Conservation (phyloP, 352 stramenopile genomes). For the Sclerospora graminicola region DNA sequence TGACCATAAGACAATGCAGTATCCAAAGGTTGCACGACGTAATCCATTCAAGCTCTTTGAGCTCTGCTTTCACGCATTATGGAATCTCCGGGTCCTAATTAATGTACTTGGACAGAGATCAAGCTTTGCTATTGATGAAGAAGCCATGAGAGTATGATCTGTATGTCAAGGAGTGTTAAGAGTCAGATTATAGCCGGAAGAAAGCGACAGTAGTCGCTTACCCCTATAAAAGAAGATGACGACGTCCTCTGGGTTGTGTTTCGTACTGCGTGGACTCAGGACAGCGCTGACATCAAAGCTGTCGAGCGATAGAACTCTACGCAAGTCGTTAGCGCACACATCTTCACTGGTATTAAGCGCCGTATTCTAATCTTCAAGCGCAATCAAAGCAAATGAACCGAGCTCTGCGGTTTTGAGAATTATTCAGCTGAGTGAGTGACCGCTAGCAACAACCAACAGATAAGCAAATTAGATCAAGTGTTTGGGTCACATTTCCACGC, state of each 20-base stretch:
- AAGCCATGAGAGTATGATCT: conserved; percentile 81
- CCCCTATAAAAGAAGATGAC: conserved; percentile 85
- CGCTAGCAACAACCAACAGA: conserved; percentile 3
- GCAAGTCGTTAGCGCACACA: conserved; percentile 49
- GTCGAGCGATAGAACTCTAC: conserved; percentile 38
- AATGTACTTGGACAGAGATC: conserved; percentile 76
- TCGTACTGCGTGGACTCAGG: conserved; percentile 19
- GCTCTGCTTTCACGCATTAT: conserved; percentile 51
- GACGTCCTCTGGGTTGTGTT: conserved; percentile 41
- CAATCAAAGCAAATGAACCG: conserved; percentile 1
- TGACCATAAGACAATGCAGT: conserved; percentile 59
- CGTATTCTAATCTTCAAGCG: conserved; percentile 16
- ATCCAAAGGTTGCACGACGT: conserved; percentile 63
- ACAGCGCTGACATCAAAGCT: conserved; percentile 38
- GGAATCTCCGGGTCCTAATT: conserved; percentile 76
- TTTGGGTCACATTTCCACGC: not conserved
- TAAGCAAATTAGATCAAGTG: not conserved
- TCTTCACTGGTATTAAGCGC: conserved; percentile 51
- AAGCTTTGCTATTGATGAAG: conserved; percentile 66
- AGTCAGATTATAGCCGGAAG: not conserved
- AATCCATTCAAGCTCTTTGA: conserved; percentile 69
- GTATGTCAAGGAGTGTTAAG: not conserved
- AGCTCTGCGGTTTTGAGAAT: conserved; percentile 7
- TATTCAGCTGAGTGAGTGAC: conserved; percentile 19
- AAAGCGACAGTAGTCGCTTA: conserved; percentile 21